Conservation (phyloP, 208 protist genomes). For the Trypanosoma scelopori region DNA sequence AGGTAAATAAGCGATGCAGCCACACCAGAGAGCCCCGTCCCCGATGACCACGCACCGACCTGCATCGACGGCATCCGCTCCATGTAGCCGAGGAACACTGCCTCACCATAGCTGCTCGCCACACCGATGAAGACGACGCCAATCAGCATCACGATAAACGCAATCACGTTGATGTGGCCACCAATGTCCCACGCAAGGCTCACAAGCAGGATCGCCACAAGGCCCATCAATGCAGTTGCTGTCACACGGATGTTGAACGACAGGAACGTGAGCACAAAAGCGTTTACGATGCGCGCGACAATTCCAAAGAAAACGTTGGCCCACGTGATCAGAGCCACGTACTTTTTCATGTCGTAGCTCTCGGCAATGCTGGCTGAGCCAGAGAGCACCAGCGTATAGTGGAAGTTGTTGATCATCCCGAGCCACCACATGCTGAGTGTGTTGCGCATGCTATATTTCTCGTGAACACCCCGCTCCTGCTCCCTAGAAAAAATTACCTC, state of each 20-base stretch:
- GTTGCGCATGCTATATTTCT: neutral
- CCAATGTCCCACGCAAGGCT: slow-evolving; percentile 58
- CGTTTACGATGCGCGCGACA: slow-evolving; percentile 68
- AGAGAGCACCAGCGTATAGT: slow-evolving; percentile 82
- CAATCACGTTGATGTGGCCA: slow-evolving; percentile 38
- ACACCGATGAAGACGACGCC: slow-evolving; percentile 68
- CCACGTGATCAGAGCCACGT: slow-evolving; percentile 69
- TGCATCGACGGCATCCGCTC: slow-evolving; percentile 74
- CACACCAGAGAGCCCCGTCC: slow-evolving; percentile 90
- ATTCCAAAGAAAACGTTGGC: slow-evolving; percentile 88
- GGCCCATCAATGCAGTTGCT: slow-evolving; percentile 37
- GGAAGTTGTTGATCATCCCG: slow-evolving; percentile 91
- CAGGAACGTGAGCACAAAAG: slow-evolving; percentile 65
- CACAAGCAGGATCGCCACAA: slow-evolving; percentile 81
- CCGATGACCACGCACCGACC: slow-evolving; percentile 85
- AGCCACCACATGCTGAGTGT: slow-evolving; percentile 41
- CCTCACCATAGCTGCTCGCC: slow-evolving; percentile 76
- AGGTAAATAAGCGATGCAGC: slow-evolving; percentile 73
- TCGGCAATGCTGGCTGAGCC: slow-evolving; percentile 48
- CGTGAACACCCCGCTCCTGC: slow-evolving; percentile 7
- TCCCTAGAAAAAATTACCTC: slow-evolving; percentile 15
- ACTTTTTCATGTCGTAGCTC: slow-evolving; percentile 59
- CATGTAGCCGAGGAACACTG: slow-evolving; percentile 71
- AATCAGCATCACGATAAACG: slow-evolving; percentile 69
- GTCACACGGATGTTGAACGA: slow-evolving; percentile 78